A percentile compares a stretch with the other conserved stretches of the same genome.
phyloP scores from a whole-genome alignment of 2,329 filamentous ascomycete genomes.

The Fonsecaea monophora region DNA sequence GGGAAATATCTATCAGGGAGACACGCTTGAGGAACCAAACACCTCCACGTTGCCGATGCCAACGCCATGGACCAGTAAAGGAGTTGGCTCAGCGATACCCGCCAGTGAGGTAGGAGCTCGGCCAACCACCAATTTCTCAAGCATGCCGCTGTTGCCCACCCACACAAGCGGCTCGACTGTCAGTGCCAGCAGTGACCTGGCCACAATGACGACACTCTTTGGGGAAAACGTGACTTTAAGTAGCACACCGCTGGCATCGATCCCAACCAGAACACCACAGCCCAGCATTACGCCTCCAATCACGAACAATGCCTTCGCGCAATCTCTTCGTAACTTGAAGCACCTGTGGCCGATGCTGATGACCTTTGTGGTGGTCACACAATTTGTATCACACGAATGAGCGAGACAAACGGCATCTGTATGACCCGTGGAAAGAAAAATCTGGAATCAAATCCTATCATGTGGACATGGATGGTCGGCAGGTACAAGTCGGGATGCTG shows the following conservation, averaged over 20 bases:
- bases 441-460: slow-evolving; percentile 2
- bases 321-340: neutral
- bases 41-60: slow-evolving; percentile 54
- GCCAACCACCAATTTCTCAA: slow-evolving; percentile 21
- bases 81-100: slow-evolving; percentile 56
- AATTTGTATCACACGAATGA: neutral
- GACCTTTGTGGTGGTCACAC: slow-evolving; percentile 2
- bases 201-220: slow-evolving; percentile 5
- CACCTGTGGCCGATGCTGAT: slow-evolving; percentile 5
- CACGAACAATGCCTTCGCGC: slow-evolving; percentile 5
- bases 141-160: slow-evolving; percentile 13
- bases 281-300: slow-evolving; percentile 25
- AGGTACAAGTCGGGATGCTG: slow-evolving; percentile 8
- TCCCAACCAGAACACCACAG: neutral
- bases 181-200: slow-evolving; percentile 3
- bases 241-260: slow-evolving; percentile 4
- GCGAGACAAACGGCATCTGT: neutral
- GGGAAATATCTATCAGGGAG: slow-evolving; percentile 55
- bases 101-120: slow-evolving; percentile 50
- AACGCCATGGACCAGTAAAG: slow-evolving; percentile 54
- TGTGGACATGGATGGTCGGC: neutral
- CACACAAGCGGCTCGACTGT: slow-evolving; percentile 9
- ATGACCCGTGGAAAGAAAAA: neutral
- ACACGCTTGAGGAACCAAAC: slow-evolving; percentile 50
- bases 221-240: slow-evolving; percentile 6